These are phyloP conservation scores for Pseudopediastrum boryanum DNA, from an alignment of 139 green algal genomes.

Conservation along the genomic window DNA sequence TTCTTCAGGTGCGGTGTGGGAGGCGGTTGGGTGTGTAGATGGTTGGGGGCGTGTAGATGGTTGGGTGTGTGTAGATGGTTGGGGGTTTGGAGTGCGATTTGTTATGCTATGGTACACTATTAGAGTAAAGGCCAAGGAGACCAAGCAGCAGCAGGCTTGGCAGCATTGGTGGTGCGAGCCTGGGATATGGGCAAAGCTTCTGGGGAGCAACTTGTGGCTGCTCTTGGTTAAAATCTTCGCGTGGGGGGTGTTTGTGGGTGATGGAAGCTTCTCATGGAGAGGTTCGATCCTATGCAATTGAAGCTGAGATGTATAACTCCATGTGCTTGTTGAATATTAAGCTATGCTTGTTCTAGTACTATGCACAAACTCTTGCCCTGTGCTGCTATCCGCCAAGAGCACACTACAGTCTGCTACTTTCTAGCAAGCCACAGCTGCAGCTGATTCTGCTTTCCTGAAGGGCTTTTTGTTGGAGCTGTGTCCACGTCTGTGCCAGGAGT, in stretches of 20 bases:
- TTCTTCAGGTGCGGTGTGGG: conserved; percentile 72
- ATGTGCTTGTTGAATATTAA: no score
- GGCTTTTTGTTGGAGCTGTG: not conserved
- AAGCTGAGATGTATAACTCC: no score
- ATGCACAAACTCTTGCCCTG: not conserved
- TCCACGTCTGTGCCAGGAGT: not conserved
- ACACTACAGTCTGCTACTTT: no score
- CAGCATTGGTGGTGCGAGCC: not conserved
- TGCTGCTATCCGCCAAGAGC: not conserved
- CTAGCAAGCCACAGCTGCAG: not conserved
- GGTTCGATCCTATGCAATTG: no score
- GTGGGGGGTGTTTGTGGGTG: conserved; percentile 6
- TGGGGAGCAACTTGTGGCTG: conserved; percentile 80
- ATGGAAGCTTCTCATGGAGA: no score
- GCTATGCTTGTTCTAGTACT: not conserved
- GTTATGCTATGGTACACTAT: no score
- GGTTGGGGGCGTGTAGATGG: conserved; percentile 25
- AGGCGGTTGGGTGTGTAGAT: no score
- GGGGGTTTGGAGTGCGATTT: not conserved
- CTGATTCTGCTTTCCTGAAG: not conserved
- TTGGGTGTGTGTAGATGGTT: conserved; percentile 18
- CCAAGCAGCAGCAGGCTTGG: no score
- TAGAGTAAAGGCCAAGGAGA: no score
- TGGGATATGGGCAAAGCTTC: not conserved
- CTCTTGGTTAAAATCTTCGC: conserved; percentile 94